Conservation (phyloP, 805 yeast species). For the Kregervanrija fluxuum region DNA sequence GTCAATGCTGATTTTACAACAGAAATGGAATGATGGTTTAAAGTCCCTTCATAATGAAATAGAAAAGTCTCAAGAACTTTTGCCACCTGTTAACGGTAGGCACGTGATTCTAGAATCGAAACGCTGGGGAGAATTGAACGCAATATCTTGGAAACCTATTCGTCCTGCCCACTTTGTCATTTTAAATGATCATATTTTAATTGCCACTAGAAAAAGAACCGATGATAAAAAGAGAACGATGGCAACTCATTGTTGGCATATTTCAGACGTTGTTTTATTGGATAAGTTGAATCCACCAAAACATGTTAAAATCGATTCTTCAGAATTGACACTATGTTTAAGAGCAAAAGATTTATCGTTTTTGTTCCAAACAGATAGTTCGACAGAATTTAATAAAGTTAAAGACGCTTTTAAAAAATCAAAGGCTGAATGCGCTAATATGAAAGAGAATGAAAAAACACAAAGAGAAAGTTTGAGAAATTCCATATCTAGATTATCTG, state of each 20-base stretch:
- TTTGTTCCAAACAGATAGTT: conserved; percentile 54
- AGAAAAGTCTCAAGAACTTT: conserved; percentile 81
- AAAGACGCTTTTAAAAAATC: conserved; percentile 53
- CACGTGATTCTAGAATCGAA: conserved; percentile 75
- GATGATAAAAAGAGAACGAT: conserved; percentile 31
- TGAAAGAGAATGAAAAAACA: conserved; percentile 42
- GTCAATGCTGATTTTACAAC: conserved; percentile 65
- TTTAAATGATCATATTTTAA: conserved; percentile 66
- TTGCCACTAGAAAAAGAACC: conserved; percentile 57
- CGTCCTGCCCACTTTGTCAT: conserved; percentile 71
- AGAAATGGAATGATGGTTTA: conserved; percentile 74
- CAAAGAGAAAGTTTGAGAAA: conserved; percentile 37
- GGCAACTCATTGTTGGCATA: conserved; percentile 76
- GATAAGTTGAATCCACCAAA: conserved; percentile 24
- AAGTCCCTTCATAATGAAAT: conserved; percentile 69
- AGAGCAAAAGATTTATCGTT: conserved; percentile 28
- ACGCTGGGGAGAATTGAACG: conserved; percentile 80
- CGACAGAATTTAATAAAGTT: conserved; percentile 49
- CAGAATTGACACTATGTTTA: conserved; percentile 9
- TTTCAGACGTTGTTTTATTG: conserved; percentile 48
- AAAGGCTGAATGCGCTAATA: conserved; percentile 50
- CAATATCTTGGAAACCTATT: conserved; percentile 75
- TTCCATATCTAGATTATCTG: conserved; percentile 36
- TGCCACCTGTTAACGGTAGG: conserved; percentile 71
- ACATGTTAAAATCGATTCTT: conserved; percentile 5